phyloP scores from a whole-genome alignment of 2,329 filamentous ascomycete species.

The Podosphaera xanthii region DNA sequence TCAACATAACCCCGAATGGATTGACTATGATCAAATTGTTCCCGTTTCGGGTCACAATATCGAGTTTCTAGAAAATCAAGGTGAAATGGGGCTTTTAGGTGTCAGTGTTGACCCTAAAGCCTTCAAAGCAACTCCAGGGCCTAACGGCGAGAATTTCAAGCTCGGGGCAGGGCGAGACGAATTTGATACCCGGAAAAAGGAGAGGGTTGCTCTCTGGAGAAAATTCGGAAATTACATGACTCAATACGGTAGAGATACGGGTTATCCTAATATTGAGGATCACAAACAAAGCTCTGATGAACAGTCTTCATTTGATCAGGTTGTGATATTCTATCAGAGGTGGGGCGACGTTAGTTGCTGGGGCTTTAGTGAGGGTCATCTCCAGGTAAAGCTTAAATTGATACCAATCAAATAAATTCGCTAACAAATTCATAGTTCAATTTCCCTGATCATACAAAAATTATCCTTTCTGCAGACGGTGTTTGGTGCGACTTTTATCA shows the following conservation, averaged over 20 bases:
- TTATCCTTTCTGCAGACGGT: slow-evolving; percentile 54
- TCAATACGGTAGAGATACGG: slow-evolving; percentile 49
- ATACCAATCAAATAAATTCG: neutral
- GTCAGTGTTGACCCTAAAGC: slow-evolving; percentile 41
- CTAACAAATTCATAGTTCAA: slow-evolving; percentile 36
- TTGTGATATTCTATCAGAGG: slow-evolving; percentile 63
- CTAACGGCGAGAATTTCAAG: slow-evolving; percentile 36
- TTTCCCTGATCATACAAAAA: slow-evolving; percentile 72
- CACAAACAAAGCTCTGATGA: slow-evolving; percentile 11
- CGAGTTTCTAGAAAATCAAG: slow-evolving; percentile 53
- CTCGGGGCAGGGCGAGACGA: slow-evolving; percentile 38
- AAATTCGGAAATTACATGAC: slow-evolving; percentile 58
- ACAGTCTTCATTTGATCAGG: slow-evolving; percentile 20
- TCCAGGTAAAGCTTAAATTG: slow-evolving; percentile 31
- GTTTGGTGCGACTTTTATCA: slow-evolving; percentile 59
- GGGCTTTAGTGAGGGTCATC: slow-evolving; percentile 58
- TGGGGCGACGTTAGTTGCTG: slow-evolving; percentile 64
- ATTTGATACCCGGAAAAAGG: slow-evolving; percentile 41
- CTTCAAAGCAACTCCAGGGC: slow-evolving; percentile 31
- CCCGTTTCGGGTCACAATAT: slow-evolving; percentile 38
- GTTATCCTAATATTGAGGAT: slow-evolving; percentile 25
- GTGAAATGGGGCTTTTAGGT: slow-evolving; percentile 36
- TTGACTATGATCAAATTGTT: slow-evolving; percentile 34
- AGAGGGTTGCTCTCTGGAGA: slow-evolving; percentile 45
- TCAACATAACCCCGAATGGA: slow-evolving; percentile 29